Evolutionary conservation across 2,329 filamentous ascomycete genomes (phyloP), one percentile per base, ranked within the genome.

Genomic region (Elsinoe batatas): DNA sequence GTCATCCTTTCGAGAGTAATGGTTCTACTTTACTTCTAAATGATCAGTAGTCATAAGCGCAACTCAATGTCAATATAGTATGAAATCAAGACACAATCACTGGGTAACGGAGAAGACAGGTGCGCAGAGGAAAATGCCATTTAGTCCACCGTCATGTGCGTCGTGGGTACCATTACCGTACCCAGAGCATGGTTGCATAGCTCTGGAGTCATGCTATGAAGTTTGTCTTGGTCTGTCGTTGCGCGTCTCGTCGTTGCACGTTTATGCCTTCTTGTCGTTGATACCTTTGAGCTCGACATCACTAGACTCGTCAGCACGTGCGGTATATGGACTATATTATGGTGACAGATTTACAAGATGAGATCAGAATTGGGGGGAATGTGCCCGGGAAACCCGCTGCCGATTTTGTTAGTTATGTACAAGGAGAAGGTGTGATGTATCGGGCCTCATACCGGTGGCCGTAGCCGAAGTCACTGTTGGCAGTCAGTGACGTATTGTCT

Each of bases 311-410:
- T 49, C 54, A 37, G 36, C 51, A 30, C 7, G 26, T 5, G 8
- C 26, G 3, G 2, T 53, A 26, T n/a, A 47, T 49, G n/a, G 32
- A 32, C 40, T 60, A 30, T 15, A 36, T 11, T 32, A 37, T 18
- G 50, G 30, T 26, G 32, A 20, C 57, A 17, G 49, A 81, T 87
- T 78, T 79, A 93, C 88, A 94, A 94, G 74, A 94, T 79, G 60
- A 95, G 78, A 61, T 78, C 82, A n/a, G 88, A 75, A 64, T 85
- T 81, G 37, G 83, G 72, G 59, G 89, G 89, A 60, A 95, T 94
- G 65, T 84, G 76, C 57, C 82, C 84, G 33, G 85, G 82, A 75
- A 91, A 93, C 56, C 88, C 89, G 63, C 87, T 90, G 61, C 22
- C 10, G 20, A 10, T 18, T 58, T 51, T 33, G 58, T 47, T 40